Evolutionary conservation across 306 rosid genomes (phyloP).

Genomic region (Malus orientalis): DNA sequence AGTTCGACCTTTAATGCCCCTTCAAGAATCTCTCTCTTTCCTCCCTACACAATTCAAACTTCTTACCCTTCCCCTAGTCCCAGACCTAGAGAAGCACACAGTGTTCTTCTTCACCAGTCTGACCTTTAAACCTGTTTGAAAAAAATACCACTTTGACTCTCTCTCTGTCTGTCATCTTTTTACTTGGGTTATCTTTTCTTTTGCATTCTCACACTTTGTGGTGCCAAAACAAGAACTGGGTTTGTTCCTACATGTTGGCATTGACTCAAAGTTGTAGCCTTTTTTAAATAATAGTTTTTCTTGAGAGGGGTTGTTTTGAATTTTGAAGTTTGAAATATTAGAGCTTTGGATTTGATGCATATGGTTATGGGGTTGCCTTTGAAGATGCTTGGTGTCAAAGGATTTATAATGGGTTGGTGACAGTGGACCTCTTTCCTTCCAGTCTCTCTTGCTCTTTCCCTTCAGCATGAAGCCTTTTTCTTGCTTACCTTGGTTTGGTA

Average conservation of each 20-base stretch:
- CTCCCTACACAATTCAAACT: conserved; percentile 3
- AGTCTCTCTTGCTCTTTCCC: conserved; percentile 45
- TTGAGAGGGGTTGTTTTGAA: conserved; percentile 8
- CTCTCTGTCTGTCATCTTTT: background rate
- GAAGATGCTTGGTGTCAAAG: conserved; percentile 64
- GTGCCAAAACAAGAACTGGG: conserved; percentile 10
- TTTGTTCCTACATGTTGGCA: conserved; percentile 28
- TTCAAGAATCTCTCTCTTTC: background rate
- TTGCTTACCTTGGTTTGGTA: conserved; percentile 50
- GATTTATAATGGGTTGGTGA: conserved; percentile 54
- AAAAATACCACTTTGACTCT: conserved; percentile 31
- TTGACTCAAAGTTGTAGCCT: conserved; percentile 28
- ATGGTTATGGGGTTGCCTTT: conserved; percentile 28
- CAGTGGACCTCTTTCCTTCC: conserved; percentile 35
- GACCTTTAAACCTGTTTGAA: conserved; percentile 7
- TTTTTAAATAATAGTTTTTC: conserved; percentile 1
- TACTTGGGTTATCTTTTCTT: background rate
- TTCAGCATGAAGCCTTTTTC: conserved; percentile 46
- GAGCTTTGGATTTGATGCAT: conserved; percentile 15
- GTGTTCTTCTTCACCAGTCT: conserved; percentile 1
- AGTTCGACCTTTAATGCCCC: conserved; percentile 25
- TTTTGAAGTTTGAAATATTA: conserved; percentile 16
- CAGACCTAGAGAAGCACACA: conserved; percentile 9
- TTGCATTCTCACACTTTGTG: conserved; percentile 21
- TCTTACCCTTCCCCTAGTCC: conserved; percentile 1